Evolutionary conservation across 108 stramenopile species (phyloP).

Genomic region (Cyclostephanos tholiformis): DNA sequence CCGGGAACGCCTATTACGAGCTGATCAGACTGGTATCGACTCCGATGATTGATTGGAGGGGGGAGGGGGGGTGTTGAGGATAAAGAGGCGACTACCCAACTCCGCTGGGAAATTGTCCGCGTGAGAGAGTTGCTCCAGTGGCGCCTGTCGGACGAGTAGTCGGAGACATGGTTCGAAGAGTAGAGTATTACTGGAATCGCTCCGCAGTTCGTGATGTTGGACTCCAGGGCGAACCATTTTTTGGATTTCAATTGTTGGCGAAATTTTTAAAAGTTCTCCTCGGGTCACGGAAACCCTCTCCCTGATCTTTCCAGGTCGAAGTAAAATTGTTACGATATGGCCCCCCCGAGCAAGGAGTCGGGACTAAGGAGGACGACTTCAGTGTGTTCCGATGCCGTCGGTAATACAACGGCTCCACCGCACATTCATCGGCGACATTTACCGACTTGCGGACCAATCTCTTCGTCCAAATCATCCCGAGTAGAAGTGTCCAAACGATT

Average conservation of each 20-base stretch:
- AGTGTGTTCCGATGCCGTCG: neutral
- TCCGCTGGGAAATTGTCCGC: no score
- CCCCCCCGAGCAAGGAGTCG: neutral
- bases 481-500: constrained; percentile 38
- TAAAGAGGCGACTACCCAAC: no score
- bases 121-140: no score
- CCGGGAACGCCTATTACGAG: no score
- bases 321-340: neutral
- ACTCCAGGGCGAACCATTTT: neutral
- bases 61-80: no score
- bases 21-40: no score
- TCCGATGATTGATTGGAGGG: no score
- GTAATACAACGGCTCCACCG: constrained; percentile 8
- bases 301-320: no score
- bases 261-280: neutral
- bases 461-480: constrained; percentile 22
- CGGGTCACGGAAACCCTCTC: no score
- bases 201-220: neutral
- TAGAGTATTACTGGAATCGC: no score
- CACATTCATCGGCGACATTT: constrained; percentile 23
- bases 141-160: neutral
- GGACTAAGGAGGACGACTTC: neutral
- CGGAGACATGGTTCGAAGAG: no score
- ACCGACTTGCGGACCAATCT: constrained; percentile 15
- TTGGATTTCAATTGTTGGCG: neutral